These are phyloP conservation scores for Exidia glandulosa DNA, from an alignment of 768 basidiomycete species.

Conservation along the genomic window DNA sequence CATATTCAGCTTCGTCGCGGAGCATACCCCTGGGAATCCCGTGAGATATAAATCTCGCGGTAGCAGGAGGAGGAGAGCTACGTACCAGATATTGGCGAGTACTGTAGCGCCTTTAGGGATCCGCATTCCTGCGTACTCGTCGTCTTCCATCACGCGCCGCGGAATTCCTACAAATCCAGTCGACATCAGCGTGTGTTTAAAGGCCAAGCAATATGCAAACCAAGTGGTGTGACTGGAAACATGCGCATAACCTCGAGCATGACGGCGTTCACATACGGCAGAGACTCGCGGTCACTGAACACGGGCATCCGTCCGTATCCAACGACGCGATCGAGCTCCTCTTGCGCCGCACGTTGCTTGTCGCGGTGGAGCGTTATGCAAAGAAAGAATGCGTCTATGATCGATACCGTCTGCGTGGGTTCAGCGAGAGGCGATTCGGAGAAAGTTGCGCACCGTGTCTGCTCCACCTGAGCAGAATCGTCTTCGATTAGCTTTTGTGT, in stretches of 20 bases:
- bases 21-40: neutral
- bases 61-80: neutral
- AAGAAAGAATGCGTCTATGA: slow-evolving; percentile 18
- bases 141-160: neutral
- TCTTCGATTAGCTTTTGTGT: neutral
- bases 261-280: slow-evolving; percentile 19
- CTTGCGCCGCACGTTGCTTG: slow-evolving; percentile 18
- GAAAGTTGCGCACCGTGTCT: neutral
- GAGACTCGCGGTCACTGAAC: slow-evolving; percentile 16
- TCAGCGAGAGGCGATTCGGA: neutral
- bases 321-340: slow-evolving; percentile 22
- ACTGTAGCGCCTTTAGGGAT: neutral
- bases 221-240: neutral
- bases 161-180: neutral
- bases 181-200: neutral
- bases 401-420: slow-evolving; percentile 19
- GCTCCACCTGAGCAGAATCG: neutral
- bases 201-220: neutral
- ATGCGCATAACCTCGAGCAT: slow-evolving; percentile 10
- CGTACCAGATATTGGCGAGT: neutral
- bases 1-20: neutral
- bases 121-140: neutral
- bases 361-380: slow-evolving; percentile 20
- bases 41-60: neutral
- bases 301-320: slow-evolving; percentile 19